Evolutionary conservation across 768 basidiomycete species (phyloP), one percentile per base, ranked within the genome.

Genomic region (Vishniacozyma victoriae): DNA sequence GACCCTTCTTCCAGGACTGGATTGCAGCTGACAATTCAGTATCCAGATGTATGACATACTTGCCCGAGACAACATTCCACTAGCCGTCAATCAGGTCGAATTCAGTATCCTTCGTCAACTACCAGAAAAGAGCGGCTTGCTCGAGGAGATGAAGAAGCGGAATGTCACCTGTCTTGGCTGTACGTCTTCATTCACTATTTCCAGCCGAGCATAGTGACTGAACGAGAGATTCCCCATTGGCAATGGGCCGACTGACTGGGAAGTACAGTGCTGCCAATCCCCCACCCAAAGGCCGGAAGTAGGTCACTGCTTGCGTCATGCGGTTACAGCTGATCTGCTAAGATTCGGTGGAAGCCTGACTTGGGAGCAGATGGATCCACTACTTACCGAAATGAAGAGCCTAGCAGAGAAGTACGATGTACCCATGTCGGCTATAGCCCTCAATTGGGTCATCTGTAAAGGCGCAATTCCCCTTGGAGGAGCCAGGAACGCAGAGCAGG

Each of bases 51-150:
- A 9, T 23, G 20, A 59, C 24, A 42, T 64, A 11, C 47, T 71
- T 3, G 62, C 47, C n/a, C 41, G 50, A 29, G 53, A 68, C 46
- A 58, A 56, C 35, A 58, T 71, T 2, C 59, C 57, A 27, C 59
- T 72, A 24, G 67, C 69, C 9, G 67, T 64, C 7, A 72, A 72
- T 44, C 71, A 72, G 45, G 62, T 72, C 31, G 71, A 72, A 47
- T 67, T 60, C 59, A 67, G 55, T 40, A 48, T 72, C 1, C 46
- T 70, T n/a, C 52, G 69, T 4, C 63, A 61, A 44, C 42, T 58
- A 25, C 69, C 71, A 0, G 54, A 64, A 23, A 55, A 59, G 40
- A 66, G 55, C 44, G 71, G 71, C 6, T 43, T 72, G 27, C 40
- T 72, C 18, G 62, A 52, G 3, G 62, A 61, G 35, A 67, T 68